These are phyloP conservation scores for Plasmodium adleri DNA, from an alignment of 169 alveolate species.

Conservation along the genomic window DNA sequence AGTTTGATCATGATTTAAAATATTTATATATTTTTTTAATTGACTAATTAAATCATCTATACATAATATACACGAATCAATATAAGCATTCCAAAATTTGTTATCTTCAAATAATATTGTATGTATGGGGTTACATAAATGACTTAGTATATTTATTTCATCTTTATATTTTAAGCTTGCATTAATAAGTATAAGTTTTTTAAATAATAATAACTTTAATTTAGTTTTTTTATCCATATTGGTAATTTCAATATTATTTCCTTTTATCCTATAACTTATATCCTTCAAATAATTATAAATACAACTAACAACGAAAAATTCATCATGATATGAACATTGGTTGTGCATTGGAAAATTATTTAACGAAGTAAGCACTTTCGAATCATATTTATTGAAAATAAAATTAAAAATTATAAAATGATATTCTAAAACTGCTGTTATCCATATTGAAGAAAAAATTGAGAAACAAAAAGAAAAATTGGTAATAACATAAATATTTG, in stretches of 20 bases:
- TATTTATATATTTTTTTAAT: conserved; percentile 59
- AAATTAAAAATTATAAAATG: conserved; percentile 71
- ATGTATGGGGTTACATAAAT: conserved; percentile 66
- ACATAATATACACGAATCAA: conserved; percentile 66
- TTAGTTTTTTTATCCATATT: conserved; percentile 70
- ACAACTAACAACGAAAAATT: conserved; percentile 71
- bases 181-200: conserved; percentile 54
- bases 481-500: conserved; percentile 65
- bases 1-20: conserved; percentile 69
- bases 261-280: conserved; percentile 63
- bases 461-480: conserved; percentile 69
- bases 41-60: conserved; percentile 65
- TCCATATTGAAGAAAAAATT: conserved; percentile 73
- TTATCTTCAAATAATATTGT: conserved; percentile 68
- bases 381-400: conserved; percentile 66
- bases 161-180: conserved; percentile 74
- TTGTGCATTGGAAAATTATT: conserved; percentile 70
- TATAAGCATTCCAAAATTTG: conserved; percentile 61
- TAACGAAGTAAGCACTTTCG: conserved; percentile 54
- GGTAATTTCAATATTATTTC: conserved; percentile 66
- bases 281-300: conserved; percentile 65
- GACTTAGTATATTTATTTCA: conserved; percentile 69
- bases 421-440: conserved; percentile 65
- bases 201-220: conserved; percentile 60
- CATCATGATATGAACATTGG: conserved; percentile 69